A percentile compares a stretch with the other conserved stretches of the same genome.
These are phyloP conservation scores for Blastobotrys ciferrii DNA, from an alignment of 1,139 yeast genomes.

Conservation along the genomic window DNA sequence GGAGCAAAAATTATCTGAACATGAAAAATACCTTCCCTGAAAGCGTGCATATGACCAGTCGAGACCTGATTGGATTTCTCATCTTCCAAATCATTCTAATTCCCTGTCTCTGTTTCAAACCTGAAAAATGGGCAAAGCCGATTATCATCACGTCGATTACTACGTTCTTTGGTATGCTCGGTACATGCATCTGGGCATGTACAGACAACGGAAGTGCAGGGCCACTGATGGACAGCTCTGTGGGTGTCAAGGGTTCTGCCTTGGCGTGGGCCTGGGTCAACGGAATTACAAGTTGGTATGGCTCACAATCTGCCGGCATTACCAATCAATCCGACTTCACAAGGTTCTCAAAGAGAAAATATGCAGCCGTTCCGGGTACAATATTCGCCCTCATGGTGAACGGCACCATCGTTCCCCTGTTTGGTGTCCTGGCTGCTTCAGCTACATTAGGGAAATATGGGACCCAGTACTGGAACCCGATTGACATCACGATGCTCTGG, in stretches of 20 bases:
- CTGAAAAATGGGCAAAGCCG: conserved; percentile 30
- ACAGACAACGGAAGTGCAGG: conserved; percentile 28
- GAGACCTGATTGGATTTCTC: conserved; percentile 35
- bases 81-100: conserved; percentile 32
- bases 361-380: conserved; percentile 29
- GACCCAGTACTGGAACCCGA: conserved; percentile 21
- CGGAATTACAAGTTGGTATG: conserved; percentile 28
- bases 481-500: conserved; percentile 23
- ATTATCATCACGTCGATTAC: conserved; percentile 21
- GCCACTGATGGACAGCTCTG: conserved; percentile 23
- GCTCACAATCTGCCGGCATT: conserved; percentile 27
- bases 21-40: conserved; percentile 37
- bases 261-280: conserved; percentile 30
- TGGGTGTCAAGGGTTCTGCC: conserved; percentile 16
- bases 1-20: conserved; percentile 29
- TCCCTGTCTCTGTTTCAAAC: conserved; percentile 30
- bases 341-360: conserved; percentile 36
- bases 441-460: conserved; percentile 36
- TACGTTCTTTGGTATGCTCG: conserved; percentile 25
- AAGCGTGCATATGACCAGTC: conserved; percentile 33
- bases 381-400: conserved; percentile 29
- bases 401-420: conserved; percentile 42
- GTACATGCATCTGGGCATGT: conserved; percentile 27
- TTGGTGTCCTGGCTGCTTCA: conserved; percentile 41
- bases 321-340: conserved; percentile 48